These are phyloP conservation scores for Acaromyces ingoldii DNA, from an alignment of 1,284 basidiomycete species.

Conservation along the genomic window DNA sequence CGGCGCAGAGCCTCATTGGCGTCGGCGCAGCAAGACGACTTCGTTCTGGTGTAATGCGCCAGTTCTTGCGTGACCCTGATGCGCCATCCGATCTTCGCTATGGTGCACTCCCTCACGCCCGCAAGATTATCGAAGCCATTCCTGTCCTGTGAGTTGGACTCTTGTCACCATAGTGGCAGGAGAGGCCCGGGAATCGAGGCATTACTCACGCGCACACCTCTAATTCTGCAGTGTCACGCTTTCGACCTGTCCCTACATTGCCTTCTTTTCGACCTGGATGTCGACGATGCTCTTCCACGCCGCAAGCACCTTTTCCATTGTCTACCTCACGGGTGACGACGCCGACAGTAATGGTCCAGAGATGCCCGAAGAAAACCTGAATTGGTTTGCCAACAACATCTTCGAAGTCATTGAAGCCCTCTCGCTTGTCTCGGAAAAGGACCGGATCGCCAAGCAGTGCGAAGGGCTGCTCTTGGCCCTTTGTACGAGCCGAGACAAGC, in stretches of 20 bases:
- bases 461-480: not conserved
- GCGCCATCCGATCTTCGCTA: conserved; percentile 3
- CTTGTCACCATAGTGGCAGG: too few species aligned
- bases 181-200: too few species aligned
- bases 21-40: not conserved
- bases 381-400: conserved; percentile 6
- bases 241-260: not conserved
- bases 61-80: conserved; percentile 1
- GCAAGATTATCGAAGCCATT: not conserved
- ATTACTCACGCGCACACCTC: too few species aligned
- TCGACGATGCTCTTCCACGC: not conserved
- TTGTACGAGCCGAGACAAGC: conserved; percentile 1
- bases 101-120: conserved; percentile 1
- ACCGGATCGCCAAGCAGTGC: conserved; percentile 2
- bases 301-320: conserved; percentile 2
- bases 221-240: too few species aligned
- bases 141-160: too few species aligned
- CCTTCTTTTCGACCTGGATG: not conserved
- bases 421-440: not conserved
- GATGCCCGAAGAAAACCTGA: not conserved
- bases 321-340: conserved; percentile 2
- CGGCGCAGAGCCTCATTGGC: not conserved
- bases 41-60: not conserved
- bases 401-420: conserved; percentile 6
- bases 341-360: not conserved